Conservation (phyloP, 2,329 filamentous ascomycete genomes). For the Gliomastix tumulicola region DNA sequence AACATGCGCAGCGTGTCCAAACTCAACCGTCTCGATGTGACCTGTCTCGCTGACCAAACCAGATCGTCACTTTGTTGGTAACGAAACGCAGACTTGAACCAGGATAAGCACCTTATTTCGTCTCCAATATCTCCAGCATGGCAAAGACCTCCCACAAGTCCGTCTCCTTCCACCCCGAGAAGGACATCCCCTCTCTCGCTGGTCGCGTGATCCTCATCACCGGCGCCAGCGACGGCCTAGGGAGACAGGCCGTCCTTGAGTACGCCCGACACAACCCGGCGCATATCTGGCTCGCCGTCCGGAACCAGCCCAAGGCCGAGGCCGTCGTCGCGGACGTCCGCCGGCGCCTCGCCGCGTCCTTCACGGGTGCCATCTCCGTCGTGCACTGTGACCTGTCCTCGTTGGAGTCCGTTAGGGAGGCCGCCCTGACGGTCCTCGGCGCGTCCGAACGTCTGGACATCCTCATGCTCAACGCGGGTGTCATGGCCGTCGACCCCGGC, state of each 20-base stretch:
- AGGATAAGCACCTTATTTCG: too few species aligned
- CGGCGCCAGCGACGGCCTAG: constrained; percentile 74
- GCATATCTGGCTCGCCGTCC: constrained; percentile 10
- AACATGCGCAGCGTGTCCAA: too few species aligned
- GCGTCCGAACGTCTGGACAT: constrained; percentile 1
- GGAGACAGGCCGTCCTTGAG: constrained; percentile 35
- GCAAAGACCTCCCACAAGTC: not conserved
- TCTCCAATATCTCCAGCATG: too few species aligned
- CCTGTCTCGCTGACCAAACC: too few species aligned
- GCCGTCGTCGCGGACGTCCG: constrained; percentile 7
- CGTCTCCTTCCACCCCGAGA: constrained; percentile 5
- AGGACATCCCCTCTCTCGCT: constrained; percentile 57
- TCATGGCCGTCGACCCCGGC: constrained; percentile 18
- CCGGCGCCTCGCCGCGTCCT: too few species aligned
- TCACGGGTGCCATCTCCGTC: not conserved
- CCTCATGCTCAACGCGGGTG: constrained; percentile 10
- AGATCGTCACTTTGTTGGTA: too few species aligned
- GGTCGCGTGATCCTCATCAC: constrained; percentile 75
- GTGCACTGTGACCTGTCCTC: constrained; percentile 46
- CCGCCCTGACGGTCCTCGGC: not conserved
- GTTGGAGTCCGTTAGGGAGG: constrained; percentile 18
- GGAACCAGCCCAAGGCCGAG: constrained; percentile 37
- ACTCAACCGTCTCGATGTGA: too few species aligned
- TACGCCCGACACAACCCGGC: constrained; percentile 4
- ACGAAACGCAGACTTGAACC: too few species aligned